phyloP scores from a whole-genome alignment of 768 basidiomycete genomes.

The Trametes villosa region DNA sequence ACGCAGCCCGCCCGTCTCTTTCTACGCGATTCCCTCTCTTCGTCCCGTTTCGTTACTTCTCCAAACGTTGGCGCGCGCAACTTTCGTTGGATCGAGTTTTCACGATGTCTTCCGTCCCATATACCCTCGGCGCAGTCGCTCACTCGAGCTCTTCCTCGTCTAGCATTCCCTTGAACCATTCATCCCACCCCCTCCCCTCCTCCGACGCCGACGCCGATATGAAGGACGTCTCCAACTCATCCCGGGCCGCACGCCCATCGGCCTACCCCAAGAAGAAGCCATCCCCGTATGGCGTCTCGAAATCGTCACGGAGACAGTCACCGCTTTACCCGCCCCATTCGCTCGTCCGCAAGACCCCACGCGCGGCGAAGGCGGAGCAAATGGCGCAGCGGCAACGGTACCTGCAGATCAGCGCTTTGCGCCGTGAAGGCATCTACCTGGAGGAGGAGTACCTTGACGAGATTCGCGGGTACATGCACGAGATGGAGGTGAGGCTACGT shows the following conservation, averaged over 20 bases:
- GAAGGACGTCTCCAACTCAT: conserved; percentile 77
- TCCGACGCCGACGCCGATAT: conserved; percentile 48
- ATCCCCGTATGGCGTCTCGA: conserved; percentile 78
- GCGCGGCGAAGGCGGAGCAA: conserved; percentile 62
- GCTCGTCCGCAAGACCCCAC: conserved; percentile 66
- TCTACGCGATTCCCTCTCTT: not conserved
- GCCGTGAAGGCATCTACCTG: conserved; percentile 74
- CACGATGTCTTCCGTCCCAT: conserved; percentile 15
- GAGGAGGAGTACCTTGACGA: conserved; percentile 97
- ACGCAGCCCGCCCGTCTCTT: not conserved
- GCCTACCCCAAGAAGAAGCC: conserved; percentile 87
- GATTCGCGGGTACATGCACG: conserved; percentile 91
- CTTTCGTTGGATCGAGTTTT: conserved; percentile 4
- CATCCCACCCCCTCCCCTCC: not conserved
- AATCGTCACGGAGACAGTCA: conserved; percentile 54
- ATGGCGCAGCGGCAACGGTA: conserved; percentile 71
- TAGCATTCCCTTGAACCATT: conserved; percentile 15
- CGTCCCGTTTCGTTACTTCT: not conserved
- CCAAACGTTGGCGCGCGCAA: not conserved
- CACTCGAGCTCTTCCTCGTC: conserved; percentile 17
- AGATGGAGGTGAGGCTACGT: conserved; percentile 91
- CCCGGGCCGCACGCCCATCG: conserved; percentile 62
- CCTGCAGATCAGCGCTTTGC: conserved; percentile 67
- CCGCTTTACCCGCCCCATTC: conserved; percentile 51
- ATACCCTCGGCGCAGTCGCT: not conserved